Base-by-base conservation (phyloP, 2,329 filamentous ascomycete genomes). In the Lasiodiplodia sp. region DNA sequence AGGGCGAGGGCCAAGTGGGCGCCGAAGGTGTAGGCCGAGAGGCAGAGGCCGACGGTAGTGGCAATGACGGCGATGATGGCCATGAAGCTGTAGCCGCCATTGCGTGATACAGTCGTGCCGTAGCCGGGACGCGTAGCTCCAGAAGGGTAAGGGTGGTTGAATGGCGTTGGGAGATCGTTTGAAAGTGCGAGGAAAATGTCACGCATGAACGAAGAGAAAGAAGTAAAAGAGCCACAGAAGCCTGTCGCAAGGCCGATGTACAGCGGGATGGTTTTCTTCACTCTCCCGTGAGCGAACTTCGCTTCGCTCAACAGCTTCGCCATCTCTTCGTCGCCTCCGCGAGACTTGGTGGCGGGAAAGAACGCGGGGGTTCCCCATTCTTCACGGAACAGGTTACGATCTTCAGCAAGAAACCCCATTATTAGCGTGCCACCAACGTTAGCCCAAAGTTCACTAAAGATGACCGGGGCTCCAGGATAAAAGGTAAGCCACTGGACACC, bases 151-250 rank as follows among this genome's bases (percentile, higher is more conserved):
- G 80, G 70, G 71, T 84, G 77, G 66, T 78, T 75, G 73, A 83
- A 80, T 0, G 88, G 86, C 1, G 84, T 81, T 0, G 86, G 83
- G 12, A 96, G 81, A 71, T 91, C 86, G 76, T 97, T 96, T 4
- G 92, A 90, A 21, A 96, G 80, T 0, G 92, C 91, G 25, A 97
- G 85, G 76, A 96, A 97, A 16, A 86, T 81, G 74, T 97, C 94
- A 7, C 92, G 87, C 57, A 94, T 89, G 76, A 97, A 96, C 23
- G 90, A 89, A 0, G 94, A 97, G 79, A 97, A 97, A 11, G 91
- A 94, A 0, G 94, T 97, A 75, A 96, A 92, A 72, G 92, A 94
- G 70, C 95, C 93, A 75, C 93, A 97, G 78, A 96, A 96, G 12
- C 92, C 95, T 0, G 92, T 97, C 0, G 92, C 88, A 6, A 97